These are phyloP conservation scores for Lignosus rhinocerotis DNA, from an alignment of 1,284 basidiomycete genomes.

Conservation along the genomic window DNA sequence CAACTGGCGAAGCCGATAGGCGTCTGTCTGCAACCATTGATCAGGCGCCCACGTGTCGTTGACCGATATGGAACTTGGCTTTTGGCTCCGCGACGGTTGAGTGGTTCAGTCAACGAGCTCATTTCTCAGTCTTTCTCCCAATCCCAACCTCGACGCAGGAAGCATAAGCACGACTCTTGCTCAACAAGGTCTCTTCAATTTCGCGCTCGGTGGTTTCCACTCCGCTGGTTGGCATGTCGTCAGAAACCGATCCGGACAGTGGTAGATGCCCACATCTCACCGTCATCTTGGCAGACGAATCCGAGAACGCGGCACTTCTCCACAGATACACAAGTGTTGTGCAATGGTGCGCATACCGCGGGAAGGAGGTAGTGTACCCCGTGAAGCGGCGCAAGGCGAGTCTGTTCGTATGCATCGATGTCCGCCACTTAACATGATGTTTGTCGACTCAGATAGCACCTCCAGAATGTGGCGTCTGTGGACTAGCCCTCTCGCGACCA, in stretches of 20 bases:
- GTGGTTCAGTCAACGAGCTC: conserved; percentile 4
- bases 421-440: neutral
- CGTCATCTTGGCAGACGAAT: conserved; percentile 30
- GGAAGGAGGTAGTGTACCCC: conserved; percentile 35
- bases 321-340: conserved; percentile 41
- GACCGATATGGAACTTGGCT: conserved; percentile 11
- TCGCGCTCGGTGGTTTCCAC: neutral
- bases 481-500: conserved; percentile 61
- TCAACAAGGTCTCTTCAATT: neutral
- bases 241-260: conserved; percentile 6
- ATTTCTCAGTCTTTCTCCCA: neutral
- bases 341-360: conserved; percentile 39
- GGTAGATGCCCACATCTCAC: conserved; percentile 29
- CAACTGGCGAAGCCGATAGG: neutral
- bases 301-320: conserved; percentile 29
- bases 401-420: neutral
- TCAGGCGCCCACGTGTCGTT: conserved; percentile 10
- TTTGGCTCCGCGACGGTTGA: conserved; percentile 17
- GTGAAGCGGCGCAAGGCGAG: conserved; percentile 48
- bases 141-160: neutral
- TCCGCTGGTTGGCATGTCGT: conserved; percentile 11
- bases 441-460: conserved; percentile 34
- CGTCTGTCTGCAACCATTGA: neutral
- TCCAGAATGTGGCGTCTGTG: conserved; percentile 70
- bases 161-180: neutral